Percentiles rank a stretch among this genome's conserved stretches.
Evolutionary conservation across 768 basidiomycete genomes (phyloP).

Genomic region (Podaxis sp.): DNA sequence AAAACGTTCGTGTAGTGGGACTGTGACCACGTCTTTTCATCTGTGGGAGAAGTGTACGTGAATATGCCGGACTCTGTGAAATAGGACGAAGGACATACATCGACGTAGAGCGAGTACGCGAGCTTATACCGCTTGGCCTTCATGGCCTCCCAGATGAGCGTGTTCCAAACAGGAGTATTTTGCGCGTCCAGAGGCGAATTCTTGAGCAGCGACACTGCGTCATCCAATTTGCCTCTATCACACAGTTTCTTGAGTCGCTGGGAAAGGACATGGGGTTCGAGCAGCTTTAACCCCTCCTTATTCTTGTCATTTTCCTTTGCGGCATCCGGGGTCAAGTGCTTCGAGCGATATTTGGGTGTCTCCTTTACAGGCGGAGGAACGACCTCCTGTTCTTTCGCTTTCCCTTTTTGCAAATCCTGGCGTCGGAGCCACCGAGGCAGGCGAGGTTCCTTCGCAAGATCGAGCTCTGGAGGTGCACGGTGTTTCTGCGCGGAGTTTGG

Average conservation of each 20-base stretch:
- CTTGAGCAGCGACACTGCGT: conserved; percentile 67
- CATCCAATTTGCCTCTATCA: conserved; percentile 52
- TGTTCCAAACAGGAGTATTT: conserved; percentile 79
- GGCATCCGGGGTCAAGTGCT: conserved; percentile 27
- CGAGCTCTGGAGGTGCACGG: not conserved
- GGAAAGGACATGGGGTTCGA: conserved; percentile 66
- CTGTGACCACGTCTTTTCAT: conserved; percentile 84
- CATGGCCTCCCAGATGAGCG: conserved; percentile 66
- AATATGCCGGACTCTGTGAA: conserved; percentile 9
- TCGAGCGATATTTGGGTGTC: conserved; percentile 33
- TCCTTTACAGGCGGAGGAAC: not conserved
- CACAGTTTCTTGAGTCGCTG: conserved; percentile 58
- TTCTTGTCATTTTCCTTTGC: conserved; percentile 2
- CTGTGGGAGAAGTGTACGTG: conserved; percentile 34
- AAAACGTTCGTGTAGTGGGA: conserved; percentile 66
- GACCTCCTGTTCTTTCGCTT: conserved; percentile 6
- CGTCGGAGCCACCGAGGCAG: conserved; percentile 33
- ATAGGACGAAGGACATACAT: conserved; percentile 46
- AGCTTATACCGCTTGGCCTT: conserved; percentile 55
- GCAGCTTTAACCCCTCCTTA: conserved; percentile 37
- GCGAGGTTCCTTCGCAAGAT: not conserved
- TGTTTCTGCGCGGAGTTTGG: not conserved
- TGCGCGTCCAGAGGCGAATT: conserved; percentile 71
- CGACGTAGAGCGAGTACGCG: conserved; percentile 64
- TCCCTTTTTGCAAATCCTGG: conserved; percentile 19